phyloP scores from a whole-genome alignment of 2,329 filamentous ascomycete genomes.

The Paecilomyces variotii region DNA sequence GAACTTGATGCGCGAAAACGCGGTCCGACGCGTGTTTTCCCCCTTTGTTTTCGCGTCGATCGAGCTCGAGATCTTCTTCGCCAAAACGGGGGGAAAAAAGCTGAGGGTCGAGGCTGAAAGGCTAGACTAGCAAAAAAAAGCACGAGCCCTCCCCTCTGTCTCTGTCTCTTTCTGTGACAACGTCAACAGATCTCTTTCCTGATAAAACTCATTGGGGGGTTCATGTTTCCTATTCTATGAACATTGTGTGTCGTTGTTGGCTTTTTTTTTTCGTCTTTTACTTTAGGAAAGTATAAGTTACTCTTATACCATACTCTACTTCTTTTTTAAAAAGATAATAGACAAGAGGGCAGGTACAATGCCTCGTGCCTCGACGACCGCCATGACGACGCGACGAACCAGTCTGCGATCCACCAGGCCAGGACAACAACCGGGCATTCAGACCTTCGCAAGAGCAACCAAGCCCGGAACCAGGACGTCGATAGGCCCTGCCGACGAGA shows the following conservation, averaged over 20 bases:
- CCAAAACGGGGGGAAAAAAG: conserved; percentile 7
- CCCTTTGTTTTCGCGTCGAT: conserved; percentile 6
- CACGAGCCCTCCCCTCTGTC: background rate
- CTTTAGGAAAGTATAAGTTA: background rate
- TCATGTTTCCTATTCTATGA: background rate
- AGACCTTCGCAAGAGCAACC: conserved; percentile 36
- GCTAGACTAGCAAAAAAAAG: background rate
- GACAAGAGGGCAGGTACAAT: conserved; percentile 16
- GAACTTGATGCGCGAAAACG: conserved; percentile 3
- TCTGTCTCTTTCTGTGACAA: background rate
- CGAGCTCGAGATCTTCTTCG: conserved; percentile 1
- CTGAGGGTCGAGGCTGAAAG: background rate
- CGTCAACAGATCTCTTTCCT: background rate
- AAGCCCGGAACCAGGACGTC: conserved; percentile 26
- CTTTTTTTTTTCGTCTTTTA: background rate
- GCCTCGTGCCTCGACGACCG: conserved; percentile 18
- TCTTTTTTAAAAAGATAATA: background rate
- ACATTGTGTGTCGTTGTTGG: background rate
- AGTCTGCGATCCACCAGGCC: conserved; percentile 25
- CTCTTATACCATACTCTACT: background rate
- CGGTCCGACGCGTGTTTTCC: conserved; percentile 9
- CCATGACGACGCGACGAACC: conserved; percentile 10
- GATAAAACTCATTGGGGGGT: background rate
- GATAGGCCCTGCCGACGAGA: conserved; percentile 13
- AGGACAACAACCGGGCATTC: conserved; percentile 33